phyloP scores from a whole-genome alignment of 2,329 filamentous ascomycete genomes.

The Didymella pomorum region DNA sequence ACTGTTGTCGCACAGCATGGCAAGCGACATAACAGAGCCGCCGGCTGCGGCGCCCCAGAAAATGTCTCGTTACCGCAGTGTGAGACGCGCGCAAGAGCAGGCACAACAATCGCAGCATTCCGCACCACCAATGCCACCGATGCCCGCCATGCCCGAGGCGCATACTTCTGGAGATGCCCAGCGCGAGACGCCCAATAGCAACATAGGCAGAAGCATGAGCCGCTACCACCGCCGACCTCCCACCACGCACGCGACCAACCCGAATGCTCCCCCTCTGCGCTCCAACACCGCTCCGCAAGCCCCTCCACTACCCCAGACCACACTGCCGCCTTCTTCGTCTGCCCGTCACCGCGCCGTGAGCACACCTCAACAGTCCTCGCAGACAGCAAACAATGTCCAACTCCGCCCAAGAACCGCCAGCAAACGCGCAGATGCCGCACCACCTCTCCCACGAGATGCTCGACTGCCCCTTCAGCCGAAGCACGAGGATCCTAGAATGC shows the following conservation, averaged over 20 bases:
- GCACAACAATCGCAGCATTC: slow-evolving; percentile 24
- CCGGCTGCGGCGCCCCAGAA: slow-evolving; percentile 49
- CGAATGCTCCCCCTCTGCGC: slow-evolving; percentile 34
- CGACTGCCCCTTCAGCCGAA: slow-evolving; percentile 34
- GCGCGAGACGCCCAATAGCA: slow-evolving; percentile 18
- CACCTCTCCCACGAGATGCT: slow-evolving; percentile 26
- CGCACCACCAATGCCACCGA: slow-evolving; percentile 31
- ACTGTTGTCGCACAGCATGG: slow-evolving; percentile 42
- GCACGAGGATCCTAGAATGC: slow-evolving; percentile 43
- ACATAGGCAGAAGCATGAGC: slow-evolving; percentile 50
- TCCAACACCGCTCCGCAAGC: slow-evolving; percentile 35
- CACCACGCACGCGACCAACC: slow-evolving; percentile 36
- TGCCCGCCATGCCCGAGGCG: slow-evolving; percentile 17
- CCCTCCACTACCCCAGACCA: slow-evolving; percentile 21
- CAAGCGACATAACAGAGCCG: slow-evolving; percentile 39
- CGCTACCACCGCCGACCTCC: slow-evolving; percentile 51
- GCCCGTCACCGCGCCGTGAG: slow-evolving; percentile 40
- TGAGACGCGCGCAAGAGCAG: slow-evolving; percentile 57
- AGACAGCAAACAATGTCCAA: slow-evolving; percentile 33
- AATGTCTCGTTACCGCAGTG: slow-evolving; percentile 67
- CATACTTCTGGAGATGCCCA: slow-evolving; percentile 8
- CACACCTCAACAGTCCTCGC: slow-evolving; percentile 35
- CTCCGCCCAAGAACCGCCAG: slow-evolving; percentile 39
- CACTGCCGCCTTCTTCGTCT: slow-evolving; percentile 25
- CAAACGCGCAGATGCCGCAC: slow-evolving; percentile 29